Base-by-base conservation (phyloP, 176 grass and related monocot species). In the Hsuehochloa calcarea region DNA sequence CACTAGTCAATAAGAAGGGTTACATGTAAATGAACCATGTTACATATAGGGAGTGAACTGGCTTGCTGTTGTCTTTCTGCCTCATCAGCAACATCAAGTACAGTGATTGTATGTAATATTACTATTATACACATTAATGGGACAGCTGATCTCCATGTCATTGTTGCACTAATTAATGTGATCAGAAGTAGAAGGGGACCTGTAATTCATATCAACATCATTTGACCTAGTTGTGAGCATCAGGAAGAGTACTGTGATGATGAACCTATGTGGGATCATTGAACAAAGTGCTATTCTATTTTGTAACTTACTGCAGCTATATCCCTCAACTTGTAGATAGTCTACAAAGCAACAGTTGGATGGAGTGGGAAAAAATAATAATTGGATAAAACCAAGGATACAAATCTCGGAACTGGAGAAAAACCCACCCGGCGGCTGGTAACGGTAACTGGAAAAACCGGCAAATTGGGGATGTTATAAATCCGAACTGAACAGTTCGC, bases 161-260 rank as follows among this genome's bases (percentile, higher is more conserved):
- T 2, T 23, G 16, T 43, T 43, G 38, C 67, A 23, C 38, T 6
- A 39, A 44, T 22, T 44, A 65, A 25, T 44, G 0, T 47, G 41
- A 41, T 63, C 39, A 70, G 39, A 68, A 68, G 44, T 79, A 47
- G 37, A 77, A 77, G 37, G 47, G 19, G 31, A 29, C n/a, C 26
- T 43, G 29, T 20, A 70, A 70, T 70, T 77, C 35, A 34, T 35
- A 52, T 52, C 0, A 15, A 37, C 43, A 74, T 44, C n/a, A 23
- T 82, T 76, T 76, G 34, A 74, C 37, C 65, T 69, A 49, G 55
- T 87, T 75, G n/a, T 10, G 22, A 82, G 29, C 41, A 54, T 59
- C 7, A 67, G 23, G 47, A 81, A 68, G 62, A 46, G 39, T 60
- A 52, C 12, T 62, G 15, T 77, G 35, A 62, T 68, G 64, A 70